A percentile compares a stretch with the other conserved stretches of the same genome.
Evolutionary conservation across 192 early-diverging fungal species (phyloP).

Genomic region (Entophlyctis luteolus): DNA sequence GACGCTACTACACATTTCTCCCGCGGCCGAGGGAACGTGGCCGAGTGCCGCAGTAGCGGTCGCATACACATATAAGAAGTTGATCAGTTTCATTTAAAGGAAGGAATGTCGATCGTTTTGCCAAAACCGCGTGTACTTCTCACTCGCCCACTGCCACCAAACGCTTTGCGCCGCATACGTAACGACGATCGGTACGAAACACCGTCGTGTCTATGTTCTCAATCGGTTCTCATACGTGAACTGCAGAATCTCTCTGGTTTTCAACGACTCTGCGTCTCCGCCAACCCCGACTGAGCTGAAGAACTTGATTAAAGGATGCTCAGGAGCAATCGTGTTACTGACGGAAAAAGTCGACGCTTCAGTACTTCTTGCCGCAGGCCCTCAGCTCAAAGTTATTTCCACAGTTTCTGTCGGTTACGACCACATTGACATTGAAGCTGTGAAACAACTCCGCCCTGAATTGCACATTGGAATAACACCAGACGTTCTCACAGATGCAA

Average conservation of each 20-base stretch:
- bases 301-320: background rate
- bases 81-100: too few species aligned
- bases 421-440: background rate
- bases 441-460: conserved; percentile 30
- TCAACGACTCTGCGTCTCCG: too few species aligned
- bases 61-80: background rate
- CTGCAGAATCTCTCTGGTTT: too few species aligned
- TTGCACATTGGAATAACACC: conserved; percentile 79
- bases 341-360: conserved; percentile 73
- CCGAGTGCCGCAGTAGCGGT: background rate
- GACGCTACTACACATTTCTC: background rate
- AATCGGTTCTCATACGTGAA: too few species aligned
- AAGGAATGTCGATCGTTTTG: too few species aligned
- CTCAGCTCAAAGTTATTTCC: conserved; percentile 4
- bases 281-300: background rate
- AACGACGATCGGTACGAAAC: too few species aligned
- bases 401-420: conserved; percentile 19
- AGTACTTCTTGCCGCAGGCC: conserved; percentile 63
- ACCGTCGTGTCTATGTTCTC: too few species aligned
- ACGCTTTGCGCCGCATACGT: too few species aligned
- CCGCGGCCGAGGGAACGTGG: conserved; percentile 16
- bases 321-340: conserved; percentile 40
- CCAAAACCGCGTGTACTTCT: too few species aligned
- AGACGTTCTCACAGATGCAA: conserved; percentile 82
- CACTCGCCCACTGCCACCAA: too few species aligned